Evolutionary conservation across 1,139 yeast species (phyloP).

Genomic region (Kodamaea ohmeri): DNA sequence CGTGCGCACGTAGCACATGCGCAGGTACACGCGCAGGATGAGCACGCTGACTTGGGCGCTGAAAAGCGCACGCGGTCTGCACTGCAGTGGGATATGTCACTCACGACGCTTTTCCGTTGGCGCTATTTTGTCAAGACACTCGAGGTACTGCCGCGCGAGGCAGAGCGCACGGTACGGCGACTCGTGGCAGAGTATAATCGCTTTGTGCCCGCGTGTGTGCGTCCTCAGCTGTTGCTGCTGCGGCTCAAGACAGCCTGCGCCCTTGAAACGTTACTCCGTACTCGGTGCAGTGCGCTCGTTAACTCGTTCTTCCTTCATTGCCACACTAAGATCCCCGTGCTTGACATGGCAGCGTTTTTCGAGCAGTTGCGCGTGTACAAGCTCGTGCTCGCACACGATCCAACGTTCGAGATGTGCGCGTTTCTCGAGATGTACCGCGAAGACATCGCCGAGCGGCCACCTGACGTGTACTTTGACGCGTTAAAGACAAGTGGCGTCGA

Average conservation of each 20-base stretch:
- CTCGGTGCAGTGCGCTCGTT: conserved; percentile 22
- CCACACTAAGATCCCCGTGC: conserved; percentile 36
- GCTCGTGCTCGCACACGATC: conserved; percentile 20
- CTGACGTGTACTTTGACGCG: conserved; percentile 16
- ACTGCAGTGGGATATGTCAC: conserved; percentile 45
- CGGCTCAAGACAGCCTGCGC: conserved; percentile 16
- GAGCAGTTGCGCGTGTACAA: conserved; percentile 33
- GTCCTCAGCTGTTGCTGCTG: conserved; percentile 15
- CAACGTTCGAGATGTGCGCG: conserved; percentile 17
- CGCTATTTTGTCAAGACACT: conserved; percentile 21
- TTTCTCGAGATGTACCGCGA: conserved; percentile 19
- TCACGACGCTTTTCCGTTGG: conserved; percentile 40
- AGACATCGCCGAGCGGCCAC: conserved; percentile 15
- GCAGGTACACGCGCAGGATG: no score
- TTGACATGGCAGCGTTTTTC: conserved; percentile 31
- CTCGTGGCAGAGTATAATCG: conserved; percentile 21
- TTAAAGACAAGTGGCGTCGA: conserved; percentile 16
- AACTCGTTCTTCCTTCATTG: conserved; percentile 36
- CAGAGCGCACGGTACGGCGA: conserved; percentile 14
- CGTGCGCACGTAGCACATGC: no score
- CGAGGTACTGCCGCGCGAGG: conserved; percentile 17
- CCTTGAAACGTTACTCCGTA: conserved; percentile 23
- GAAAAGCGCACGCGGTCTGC: no score
- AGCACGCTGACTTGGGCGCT: no score
- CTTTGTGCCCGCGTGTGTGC: conserved; percentile 10